A percentile compares a stretch with the other conserved stretches of the same genome.
Evolutionary conservation across 352 stramenopile genomes (phyloP).

Genomic region (Sclerospora graminicola): DNA sequence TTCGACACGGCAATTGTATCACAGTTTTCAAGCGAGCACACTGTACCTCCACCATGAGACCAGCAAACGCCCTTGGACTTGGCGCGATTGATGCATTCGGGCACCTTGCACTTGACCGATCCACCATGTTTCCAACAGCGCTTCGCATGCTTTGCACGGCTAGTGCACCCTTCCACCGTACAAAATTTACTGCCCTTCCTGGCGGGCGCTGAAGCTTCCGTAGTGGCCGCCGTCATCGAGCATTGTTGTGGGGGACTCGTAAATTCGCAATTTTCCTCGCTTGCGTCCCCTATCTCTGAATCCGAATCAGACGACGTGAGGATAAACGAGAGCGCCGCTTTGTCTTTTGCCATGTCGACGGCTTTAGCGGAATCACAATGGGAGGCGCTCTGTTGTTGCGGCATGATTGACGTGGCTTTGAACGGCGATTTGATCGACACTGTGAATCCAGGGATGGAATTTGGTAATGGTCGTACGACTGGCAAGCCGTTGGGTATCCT

Average conservation of each 20-base stretch:
- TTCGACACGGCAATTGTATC: slow-evolving; percentile 46
- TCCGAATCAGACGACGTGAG: slow-evolving; percentile 23
- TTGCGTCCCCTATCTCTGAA: slow-evolving; percentile 8
- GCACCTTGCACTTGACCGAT: slow-evolving; percentile 42
- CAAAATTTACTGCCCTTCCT: slow-evolving; percentile 43
- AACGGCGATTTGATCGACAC: slow-evolving; percentile 12
- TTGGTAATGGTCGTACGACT: slow-evolving; percentile 8
- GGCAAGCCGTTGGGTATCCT: slow-evolving; percentile 9
- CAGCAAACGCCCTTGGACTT: slow-evolving; percentile 52
- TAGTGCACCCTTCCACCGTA: slow-evolving; percentile 30
- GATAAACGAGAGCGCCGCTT: slow-evolving; percentile 23
- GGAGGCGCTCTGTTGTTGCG: slow-evolving; percentile 9
- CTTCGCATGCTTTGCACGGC: slow-evolving; percentile 36
- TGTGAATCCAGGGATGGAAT: slow-evolving; percentile 10
- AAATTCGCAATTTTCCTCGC: background rate
- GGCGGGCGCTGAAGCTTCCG: slow-evolving; percentile 1
- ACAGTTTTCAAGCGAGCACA: slow-evolving; percentile 30
- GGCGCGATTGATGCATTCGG: slow-evolving; percentile 47
- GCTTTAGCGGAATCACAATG: background rate
- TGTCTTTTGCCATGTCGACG: slow-evolving; percentile 20
- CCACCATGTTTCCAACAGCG: slow-evolving; percentile 48
- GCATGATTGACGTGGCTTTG: slow-evolving; percentile 2
- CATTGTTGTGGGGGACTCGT: slow-evolving; percentile 9
- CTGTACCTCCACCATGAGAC: slow-evolving; percentile 41
- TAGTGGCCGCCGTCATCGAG: background rate